Evolutionary conservation across 306 rosid genomes (phyloP), one percentile per base, ranked within the genome.

Genomic region (Albizia julibrissin): DNA sequence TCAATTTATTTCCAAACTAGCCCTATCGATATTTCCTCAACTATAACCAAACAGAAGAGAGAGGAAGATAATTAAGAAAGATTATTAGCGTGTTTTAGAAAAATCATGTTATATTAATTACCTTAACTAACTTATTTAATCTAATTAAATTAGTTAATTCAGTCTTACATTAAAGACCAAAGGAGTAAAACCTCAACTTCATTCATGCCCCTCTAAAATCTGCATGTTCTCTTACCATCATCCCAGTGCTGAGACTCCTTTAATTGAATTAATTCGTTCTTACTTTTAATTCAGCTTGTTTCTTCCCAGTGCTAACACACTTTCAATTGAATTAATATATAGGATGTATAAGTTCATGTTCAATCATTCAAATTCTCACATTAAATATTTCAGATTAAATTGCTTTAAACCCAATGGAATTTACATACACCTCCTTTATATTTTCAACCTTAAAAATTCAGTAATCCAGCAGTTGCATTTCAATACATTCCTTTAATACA

Each of bases 171-270:
- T 37, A 37, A 37, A 1, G 8, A 37, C 40, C 8, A 37, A 8
- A 37, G 40, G 6, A 37, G 39, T 37, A 16, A 34, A 21, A 62
- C 50, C 39, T 40, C 24, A 52, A 52, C 11, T 21, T 54, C 79
- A 10, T 47, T 47, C 84, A 7, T 34, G n/a, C 66, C 69, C 21
- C 9, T 4, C 64, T 73, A 82, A 70, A 46, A 47, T 80, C 24
- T 27, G 21, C 44, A 33, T 44, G 69, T 29, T 49, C 8, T 6
- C 71, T 31, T 46, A 31, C 44, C 46, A n/a, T 49, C 27, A 50
- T 72, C 72, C 62, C 21, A 34, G 37, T 13, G 24, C 54, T 1
- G 58, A 21, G 58, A 69, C 42, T 49, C 16, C n/a, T n/a, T 46
- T 33, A 33, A 33, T 33, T 33, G 37, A 33, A 33, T 33, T 37